phyloP scores from a whole-genome alignment of 495 filamentous ascomycete genomes.

The Aspergillus ellipticus region DNA sequence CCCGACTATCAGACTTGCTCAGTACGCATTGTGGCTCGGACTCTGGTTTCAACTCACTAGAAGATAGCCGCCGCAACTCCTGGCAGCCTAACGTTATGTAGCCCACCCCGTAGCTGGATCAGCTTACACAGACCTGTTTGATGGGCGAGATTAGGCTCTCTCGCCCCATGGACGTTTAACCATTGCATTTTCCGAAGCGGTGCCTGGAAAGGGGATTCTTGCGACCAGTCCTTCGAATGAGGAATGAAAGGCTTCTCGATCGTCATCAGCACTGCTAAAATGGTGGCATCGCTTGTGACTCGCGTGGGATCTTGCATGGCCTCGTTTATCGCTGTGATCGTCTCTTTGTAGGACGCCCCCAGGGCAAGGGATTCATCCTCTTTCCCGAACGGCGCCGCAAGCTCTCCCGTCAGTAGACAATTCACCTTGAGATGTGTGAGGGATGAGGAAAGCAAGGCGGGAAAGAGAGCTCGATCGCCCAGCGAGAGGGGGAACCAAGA shows the following conservation, averaged over 20 bases:
- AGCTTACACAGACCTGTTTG: slow-evolving; percentile 5
- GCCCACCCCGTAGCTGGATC: slow-evolving; percentile 1
- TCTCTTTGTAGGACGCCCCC: neutral
- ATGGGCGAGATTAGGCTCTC: slow-evolving; percentile 2
- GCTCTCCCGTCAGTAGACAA: neutral
- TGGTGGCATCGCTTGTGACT: neutral
- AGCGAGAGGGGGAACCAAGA: slow-evolving; percentile 5
- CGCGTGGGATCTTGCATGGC: neutral
- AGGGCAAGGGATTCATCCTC: neutral
- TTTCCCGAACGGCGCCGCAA: neutral
- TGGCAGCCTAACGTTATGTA: slow-evolving; percentile 2
- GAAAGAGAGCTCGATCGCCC: neutral
- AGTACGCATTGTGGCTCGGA: neutral
- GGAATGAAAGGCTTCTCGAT: neutral
- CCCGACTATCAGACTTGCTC: neutral
- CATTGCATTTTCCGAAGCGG: slow-evolving; percentile 6
- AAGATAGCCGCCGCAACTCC: slow-evolving; percentile 6
- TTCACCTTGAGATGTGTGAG: neutral
- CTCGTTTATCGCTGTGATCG: neutral
- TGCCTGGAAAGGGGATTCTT: neutral
- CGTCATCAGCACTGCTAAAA: slow-evolving; percentile 4
- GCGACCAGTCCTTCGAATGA: neutral
- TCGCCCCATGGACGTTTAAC: slow-evolving; percentile 7
- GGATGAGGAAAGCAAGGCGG: slow-evolving; percentile 3
- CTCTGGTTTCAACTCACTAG: neutral